These are phyloP conservation scores for Aspergillus steynii DNA, from an alignment of 495 filamentous ascomycete species.

Conservation along the genomic window DNA sequence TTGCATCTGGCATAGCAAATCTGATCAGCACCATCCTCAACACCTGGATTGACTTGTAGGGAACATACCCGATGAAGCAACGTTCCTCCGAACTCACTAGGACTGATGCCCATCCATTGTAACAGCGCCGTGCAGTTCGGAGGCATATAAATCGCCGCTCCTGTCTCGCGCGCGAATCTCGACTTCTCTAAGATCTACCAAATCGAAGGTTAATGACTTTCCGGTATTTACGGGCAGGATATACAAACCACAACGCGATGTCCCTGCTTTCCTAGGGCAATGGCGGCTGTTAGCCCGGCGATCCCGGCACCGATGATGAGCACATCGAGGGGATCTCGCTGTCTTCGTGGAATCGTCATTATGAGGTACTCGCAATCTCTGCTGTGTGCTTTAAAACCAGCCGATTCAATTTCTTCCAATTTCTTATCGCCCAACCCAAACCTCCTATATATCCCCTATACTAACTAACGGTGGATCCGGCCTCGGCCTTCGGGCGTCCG, in stretches of 20 bases:
- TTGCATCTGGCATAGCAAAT: slow-evolving; percentile 19
- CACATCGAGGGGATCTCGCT: slow-evolving; percentile 16
- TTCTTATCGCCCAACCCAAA: background rate
- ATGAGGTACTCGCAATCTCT: background rate
- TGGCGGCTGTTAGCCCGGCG: slow-evolving; percentile 32
- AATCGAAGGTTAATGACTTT: background rate
- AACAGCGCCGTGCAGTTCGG: slow-evolving; percentile 53
- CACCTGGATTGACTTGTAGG: background rate
- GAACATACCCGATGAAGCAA: slow-evolving; percentile 24
- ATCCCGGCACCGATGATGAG: slow-evolving; percentile 33
- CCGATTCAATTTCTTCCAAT: background rate
- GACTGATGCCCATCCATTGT: slow-evolving; percentile 47
- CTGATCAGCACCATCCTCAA: background rate
- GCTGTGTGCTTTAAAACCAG: background rate
- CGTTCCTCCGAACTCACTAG: slow-evolving; percentile 31
- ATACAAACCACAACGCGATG: slow-evolving; percentile 31
- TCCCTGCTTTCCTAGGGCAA: slow-evolving; percentile 31
- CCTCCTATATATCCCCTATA: background rate
- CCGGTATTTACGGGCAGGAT: background rate
- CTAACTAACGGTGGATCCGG: background rate
- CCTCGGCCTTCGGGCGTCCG: background rate
- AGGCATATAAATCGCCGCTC: slow-evolving; percentile 53
- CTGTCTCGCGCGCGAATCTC: slow-evolving; percentile 52
- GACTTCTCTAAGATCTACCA: slow-evolving; percentile 52
- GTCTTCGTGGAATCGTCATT: background rate